Evolutionary conservation across 2,329 filamentous ascomycete genomes (phyloP).

Genomic region (Hypomyces rosellus): DNA sequence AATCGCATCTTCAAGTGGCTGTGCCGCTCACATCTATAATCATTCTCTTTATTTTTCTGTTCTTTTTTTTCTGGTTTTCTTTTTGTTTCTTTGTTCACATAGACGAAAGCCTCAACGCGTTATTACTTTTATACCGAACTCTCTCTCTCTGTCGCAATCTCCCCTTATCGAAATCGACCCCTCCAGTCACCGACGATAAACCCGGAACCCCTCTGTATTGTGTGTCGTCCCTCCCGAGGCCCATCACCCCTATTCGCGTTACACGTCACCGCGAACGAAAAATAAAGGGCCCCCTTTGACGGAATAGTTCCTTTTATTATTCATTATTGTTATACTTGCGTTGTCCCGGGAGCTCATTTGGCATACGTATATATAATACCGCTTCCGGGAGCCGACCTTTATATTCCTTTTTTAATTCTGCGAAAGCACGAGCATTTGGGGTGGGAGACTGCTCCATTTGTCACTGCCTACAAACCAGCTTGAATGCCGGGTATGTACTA

Average conservation of each 20-base stretch:
- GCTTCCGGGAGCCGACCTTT: background rate
- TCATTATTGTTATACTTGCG: too few relatives aligned
- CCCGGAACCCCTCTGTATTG: constrained; percentile 2
- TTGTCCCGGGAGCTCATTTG: too few relatives aligned
- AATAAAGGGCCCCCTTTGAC: background rate
- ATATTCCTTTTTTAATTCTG: background rate
- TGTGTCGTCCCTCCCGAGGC: constrained; percentile 1
- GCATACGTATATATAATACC: too few relatives aligned
- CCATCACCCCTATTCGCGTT: constrained; percentile 10
- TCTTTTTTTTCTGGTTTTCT: background rate
- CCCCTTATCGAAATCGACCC: constrained; percentile 2
- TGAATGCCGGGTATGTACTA: constrained; percentile 13
- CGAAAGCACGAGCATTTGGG: constrained; percentile 2
- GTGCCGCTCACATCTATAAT: background rate
- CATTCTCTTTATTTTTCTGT: background rate
- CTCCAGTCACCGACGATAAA: constrained; percentile 10
- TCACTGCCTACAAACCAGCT: constrained; percentile 7
- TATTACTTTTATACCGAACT: background rate
- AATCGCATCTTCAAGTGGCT: constrained; percentile 9
- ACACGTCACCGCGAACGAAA: constrained; percentile 1
- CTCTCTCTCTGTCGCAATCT: background rate
- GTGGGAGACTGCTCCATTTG: constrained; percentile 13
- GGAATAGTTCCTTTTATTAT: too few relatives aligned
- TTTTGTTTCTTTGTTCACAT: background rate
- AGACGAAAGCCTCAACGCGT: background rate